These are phyloP conservation scores for Rhizopogon vinicolor DNA, from an alignment of 768 basidiomycete species.

Conservation along the genomic window DNA sequence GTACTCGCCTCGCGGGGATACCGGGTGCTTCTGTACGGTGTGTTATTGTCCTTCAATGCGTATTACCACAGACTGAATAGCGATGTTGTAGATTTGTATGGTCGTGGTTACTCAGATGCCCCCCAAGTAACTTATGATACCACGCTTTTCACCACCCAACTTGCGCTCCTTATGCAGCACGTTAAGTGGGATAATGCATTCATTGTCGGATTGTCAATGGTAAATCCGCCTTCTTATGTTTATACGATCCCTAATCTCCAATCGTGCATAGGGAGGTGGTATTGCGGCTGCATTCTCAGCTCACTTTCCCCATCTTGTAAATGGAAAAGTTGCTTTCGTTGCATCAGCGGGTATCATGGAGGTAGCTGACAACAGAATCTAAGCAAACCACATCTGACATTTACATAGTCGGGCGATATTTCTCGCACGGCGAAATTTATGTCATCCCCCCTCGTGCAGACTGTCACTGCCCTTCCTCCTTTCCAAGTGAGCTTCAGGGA, in stretches of 20 bases:
- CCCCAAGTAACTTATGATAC: slow-evolving; percentile 66
- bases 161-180: slow-evolving; percentile 81
- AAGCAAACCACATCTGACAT: neutral
- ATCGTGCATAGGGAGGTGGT: slow-evolving; percentile 54
- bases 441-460: slow-evolving; percentile 72
- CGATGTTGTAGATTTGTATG: slow-evolving; percentile 60
- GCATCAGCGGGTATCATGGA: slow-evolving; percentile 69
- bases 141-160: slow-evolving; percentile 64
- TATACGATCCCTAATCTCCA: neutral
- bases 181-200: slow-evolving; percentile 64
- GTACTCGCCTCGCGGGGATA: slow-evolving; percentile 56
- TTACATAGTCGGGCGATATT: slow-evolving; percentile 51
- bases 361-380: slow-evolving; percentile 29
- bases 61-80: slow-evolving; percentile 1
- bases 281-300: slow-evolving; percentile 68
- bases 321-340: slow-evolving; percentile 59
- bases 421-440: slow-evolving; percentile 75
- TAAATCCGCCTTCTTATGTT: slow-evolving; percentile 13
- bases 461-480: slow-evolving; percentile 55
- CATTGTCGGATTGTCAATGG: slow-evolving; percentile 76
- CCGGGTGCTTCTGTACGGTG: slow-evolving; percentile 75
- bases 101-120: slow-evolving; percentile 80
- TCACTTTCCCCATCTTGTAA: slow-evolving; percentile 68
- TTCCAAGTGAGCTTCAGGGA: slow-evolving; percentile 44
- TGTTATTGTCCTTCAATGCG: slow-evolving; percentile 6